A percentile compares a stretch with the other conserved stretches of the same genome.
phyloP scores from a whole-genome alignment of 2,329 filamentous ascomycete genomes.

The Aspergillus transmontanensis region DNA sequence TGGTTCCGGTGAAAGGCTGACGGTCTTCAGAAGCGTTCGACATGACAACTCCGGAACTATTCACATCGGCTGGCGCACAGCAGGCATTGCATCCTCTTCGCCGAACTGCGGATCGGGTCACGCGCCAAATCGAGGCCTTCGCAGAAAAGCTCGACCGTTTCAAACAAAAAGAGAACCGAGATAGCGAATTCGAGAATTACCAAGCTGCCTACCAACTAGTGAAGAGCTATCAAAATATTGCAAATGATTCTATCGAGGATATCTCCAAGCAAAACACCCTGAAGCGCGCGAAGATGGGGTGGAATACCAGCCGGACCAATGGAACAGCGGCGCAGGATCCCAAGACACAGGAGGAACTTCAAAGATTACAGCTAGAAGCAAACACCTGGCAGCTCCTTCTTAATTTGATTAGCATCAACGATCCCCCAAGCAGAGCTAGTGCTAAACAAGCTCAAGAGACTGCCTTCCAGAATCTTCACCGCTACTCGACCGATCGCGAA shows the following conservation, averaged over 20 bases:
- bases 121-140: constrained; percentile 83
- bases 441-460: constrained; percentile 42
- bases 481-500: constrained; percentile 62
- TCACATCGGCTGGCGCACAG: constrained; percentile 51
- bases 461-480: constrained; percentile 49
- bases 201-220: constrained; percentile 70
- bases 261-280: constrained; percentile 42
- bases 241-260: constrained; percentile 53
- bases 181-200: constrained; percentile 56
- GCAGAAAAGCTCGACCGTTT: constrained; percentile 81
- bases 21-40: constrained; percentile 20
- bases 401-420: constrained; percentile 71
- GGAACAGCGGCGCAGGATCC: constrained; percentile 21
- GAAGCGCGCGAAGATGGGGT: constrained; percentile 40
- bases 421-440: constrained; percentile 51
- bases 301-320: constrained; percentile 27
- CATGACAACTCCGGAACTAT: constrained; percentile 33
- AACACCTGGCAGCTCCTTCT: constrained; percentile 89
- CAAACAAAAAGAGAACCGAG: constrained; percentile 54
- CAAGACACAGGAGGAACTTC: constrained; percentile 38
- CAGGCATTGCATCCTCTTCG: constrained; percentile 62
- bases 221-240: constrained; percentile 63
- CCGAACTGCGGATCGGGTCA: constrained; percentile 68
- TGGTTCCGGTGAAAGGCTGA: constrained; percentile 14
- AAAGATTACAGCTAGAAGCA: constrained; percentile 76